Evolutionary conservation across 2,329 filamentous ascomycete species (phyloP).

Genomic region (Aureobasidium sp.): DNA sequence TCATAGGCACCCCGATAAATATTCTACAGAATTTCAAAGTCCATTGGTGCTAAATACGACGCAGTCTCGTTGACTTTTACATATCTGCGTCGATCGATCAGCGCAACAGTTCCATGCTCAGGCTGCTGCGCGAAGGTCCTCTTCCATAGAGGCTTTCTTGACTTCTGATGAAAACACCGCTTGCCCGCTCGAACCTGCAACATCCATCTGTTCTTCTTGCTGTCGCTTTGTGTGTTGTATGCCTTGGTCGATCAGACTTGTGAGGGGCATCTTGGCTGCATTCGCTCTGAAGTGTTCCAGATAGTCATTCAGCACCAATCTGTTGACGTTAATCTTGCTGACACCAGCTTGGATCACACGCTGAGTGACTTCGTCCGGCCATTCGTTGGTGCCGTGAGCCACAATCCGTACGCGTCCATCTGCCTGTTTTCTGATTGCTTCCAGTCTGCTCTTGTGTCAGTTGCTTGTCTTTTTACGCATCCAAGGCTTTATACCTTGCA

Average conservation of each 20-base stretch:
- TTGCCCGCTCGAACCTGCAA: neutral
- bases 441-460: neutral
- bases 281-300: neutral
- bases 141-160: too few species aligned
- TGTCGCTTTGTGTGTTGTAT: neutral
- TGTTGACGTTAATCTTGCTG: neutral
- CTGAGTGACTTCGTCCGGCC: neutral
- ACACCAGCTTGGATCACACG: neutral
- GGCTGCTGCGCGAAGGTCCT: too few species aligned
- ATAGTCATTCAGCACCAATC: neutral
- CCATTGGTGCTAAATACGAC: too few species aligned
- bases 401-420: conserved; percentile 8
- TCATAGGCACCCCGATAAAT: too few species aligned
- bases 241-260: neutral
- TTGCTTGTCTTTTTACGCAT: neutral
- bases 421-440: neutral
- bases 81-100: too few species aligned
- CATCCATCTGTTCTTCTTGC: neutral
- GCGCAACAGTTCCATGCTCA: too few species aligned
- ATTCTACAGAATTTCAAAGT: too few species aligned
- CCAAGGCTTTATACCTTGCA: neutral
- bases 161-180: neutral
- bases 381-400: neutral
- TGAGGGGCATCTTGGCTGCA: neutral
- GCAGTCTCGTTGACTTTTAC: too few species aligned